Base-by-base conservation (phyloP, 2,329 filamentous ascomycete genomes). In the Trichoderma sp. region DNA sequence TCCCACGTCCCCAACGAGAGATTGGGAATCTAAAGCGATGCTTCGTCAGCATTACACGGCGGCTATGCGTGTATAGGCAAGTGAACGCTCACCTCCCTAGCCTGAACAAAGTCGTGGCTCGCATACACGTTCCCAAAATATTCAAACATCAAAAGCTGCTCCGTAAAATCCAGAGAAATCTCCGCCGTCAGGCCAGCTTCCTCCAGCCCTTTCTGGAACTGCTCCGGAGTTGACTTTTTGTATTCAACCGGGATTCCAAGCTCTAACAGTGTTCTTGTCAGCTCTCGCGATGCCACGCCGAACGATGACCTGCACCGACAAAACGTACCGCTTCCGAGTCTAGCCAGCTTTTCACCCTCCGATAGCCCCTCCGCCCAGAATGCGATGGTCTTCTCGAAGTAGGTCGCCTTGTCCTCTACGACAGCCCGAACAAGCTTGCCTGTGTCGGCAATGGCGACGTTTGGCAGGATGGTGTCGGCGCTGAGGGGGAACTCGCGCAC, bases 131-230 rank as follows among this genome's bases (percentile, higher is more conserved):
- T 48, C 5, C 57, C 57, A 2, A 41, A 50, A n/a, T 24, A 50
- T 10, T 59, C 57, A 12, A 50, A 59, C 4, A 50, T 50, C 28
- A 59, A 15, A 1, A 59, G 44, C 44, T 59, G 57, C 10, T 59
- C 57, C 6, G 57, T 59, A 9, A 59, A 59, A 28, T 59, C 57
- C 30, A 59, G 7, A 41, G 57, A 19, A 2, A 21, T 12, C 7
- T 50, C 57, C 1, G 30, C 28, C 2, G 19, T 24, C 30, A 59
- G 24, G 21, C n/a, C 30, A 17, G 9, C 45, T 10, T 7, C 10
- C 28, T 50, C 19, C 2, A 59, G 30, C 5, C 19, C 7, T 24
- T 4, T 24, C 3, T 50, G 44, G 5, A 59, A 59, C 45, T 50
- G 44, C 10, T 26, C 45, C 3, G 57, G 39, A 1, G 57, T 48